A percentile compares a stretch with the other conserved stretches of the same genome.
Conservation (phyloP, 345 rosid species). For the Moricandia moricandioides region DNA sequence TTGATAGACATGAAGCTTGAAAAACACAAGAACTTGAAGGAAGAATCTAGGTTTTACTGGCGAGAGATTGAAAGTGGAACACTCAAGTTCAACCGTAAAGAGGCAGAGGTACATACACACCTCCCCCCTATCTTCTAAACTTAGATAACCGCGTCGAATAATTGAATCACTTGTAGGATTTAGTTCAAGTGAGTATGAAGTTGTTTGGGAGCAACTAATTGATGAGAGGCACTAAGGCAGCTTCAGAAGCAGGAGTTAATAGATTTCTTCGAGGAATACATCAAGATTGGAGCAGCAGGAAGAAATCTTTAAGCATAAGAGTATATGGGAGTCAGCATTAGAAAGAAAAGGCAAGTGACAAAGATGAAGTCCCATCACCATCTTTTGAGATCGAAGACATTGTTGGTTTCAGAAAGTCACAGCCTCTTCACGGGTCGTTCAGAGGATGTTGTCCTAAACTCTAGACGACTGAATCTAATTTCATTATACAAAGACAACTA, state of each 20-base stretch:
- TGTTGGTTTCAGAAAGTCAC: conserved; percentile 71
- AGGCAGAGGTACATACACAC: conserved; percentile 59
- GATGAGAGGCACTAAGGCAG: conserved; percentile 45
- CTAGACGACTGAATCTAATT: conserved; percentile 25
- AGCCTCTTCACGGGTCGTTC: conserved; percentile 76
- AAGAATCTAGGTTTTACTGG: conserved; percentile 81
- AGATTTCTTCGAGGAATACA: conserved; percentile 65
- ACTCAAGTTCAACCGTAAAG: conserved; percentile 71
- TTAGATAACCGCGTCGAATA: background rate
- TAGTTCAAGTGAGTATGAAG: background rate
- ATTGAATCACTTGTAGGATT: background rate
- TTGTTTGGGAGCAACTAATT: background rate
- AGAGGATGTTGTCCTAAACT: conserved; percentile 54
- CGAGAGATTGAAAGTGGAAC: conserved; percentile 62
- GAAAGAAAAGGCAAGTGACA: conserved; percentile 47
- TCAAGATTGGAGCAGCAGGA: conserved; percentile 65
- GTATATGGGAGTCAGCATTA: conserved; percentile 64
- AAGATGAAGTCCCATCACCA: conserved; percentile 37
- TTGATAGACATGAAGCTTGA: conserved; percentile 91
- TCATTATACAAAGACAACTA: conserved; percentile 1
- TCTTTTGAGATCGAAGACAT: conserved; percentile 52
- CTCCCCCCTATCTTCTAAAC: background rate
- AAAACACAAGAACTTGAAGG: conserved; percentile 82
- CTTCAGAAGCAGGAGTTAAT: conserved; percentile 66
- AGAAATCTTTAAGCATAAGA: conserved; percentile 57